Conservation (phyloP, 2,329 filamentous ascomycete genomes). For the Lasiodiplodia theobromae region DNA sequence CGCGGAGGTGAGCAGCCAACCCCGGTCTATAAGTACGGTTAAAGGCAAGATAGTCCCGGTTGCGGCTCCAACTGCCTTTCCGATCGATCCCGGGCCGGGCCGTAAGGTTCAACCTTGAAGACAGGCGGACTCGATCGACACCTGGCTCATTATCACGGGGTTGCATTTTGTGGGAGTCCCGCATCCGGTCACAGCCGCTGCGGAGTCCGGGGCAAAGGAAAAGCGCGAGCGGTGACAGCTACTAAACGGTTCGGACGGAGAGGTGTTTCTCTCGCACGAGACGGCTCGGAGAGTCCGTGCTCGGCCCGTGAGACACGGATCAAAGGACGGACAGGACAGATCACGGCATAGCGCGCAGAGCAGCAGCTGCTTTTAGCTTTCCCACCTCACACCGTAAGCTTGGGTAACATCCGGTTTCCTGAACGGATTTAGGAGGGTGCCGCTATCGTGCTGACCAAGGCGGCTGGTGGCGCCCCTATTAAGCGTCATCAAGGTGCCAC, state of each 20-base stretch:
- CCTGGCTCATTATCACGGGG: background rate
- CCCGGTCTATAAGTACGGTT: slow-evolving; percentile 5
- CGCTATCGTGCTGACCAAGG: slow-evolving; percentile 7
- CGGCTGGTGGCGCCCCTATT: background rate
- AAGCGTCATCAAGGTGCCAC: slow-evolving; percentile 2
- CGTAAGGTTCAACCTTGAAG: background rate
- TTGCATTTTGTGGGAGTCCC: background rate
- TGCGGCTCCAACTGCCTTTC: slow-evolving; percentile 20
- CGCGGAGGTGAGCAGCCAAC: background rate
- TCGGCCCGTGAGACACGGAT: slow-evolving; percentile 8
- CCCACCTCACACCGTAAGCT: background rate
- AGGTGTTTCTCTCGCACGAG: background rate
- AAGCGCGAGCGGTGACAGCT: no score
- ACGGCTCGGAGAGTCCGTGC: background rate
- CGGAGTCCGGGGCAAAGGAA: slow-evolving; percentile 1
- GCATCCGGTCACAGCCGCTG: background rate
- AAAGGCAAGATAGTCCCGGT: background rate
- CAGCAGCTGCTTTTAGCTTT: background rate
- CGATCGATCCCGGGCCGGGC: slow-evolving; percentile 23
- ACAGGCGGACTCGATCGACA: background rate
- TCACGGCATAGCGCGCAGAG: slow-evolving; percentile 5
- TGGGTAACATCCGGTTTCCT: background rate
- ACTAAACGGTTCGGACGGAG: background rate
- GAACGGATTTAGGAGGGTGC: background rate
- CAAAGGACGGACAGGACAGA: background rate